Evolutionary conservation across 1,284 basidiomycete genomes (phyloP), one percentile per base, ranked within the genome.

Genomic region (Ganoderma boninense): DNA sequence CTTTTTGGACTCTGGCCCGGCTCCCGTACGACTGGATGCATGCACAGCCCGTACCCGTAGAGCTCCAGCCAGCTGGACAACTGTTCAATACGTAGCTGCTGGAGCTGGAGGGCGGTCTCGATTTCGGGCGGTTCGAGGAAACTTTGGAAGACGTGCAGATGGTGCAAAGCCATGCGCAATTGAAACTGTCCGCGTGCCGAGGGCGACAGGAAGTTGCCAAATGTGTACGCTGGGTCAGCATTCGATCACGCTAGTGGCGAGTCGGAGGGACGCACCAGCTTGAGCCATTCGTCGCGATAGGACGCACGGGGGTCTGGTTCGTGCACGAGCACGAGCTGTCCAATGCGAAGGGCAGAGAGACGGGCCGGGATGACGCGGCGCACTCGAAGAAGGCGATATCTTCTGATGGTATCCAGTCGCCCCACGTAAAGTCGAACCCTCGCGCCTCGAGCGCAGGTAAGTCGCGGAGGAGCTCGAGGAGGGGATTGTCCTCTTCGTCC

Each of bases 381-480:
- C n/a, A n/a, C 44, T 69, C 60, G 0, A 71, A 46, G 23, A 20
- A 26, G 14, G 20, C 10, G 13, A 71, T 38, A 1, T 67, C 52
- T 3, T 18, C 46, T 1, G 18, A 13, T 4, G 59, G 46, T n/a
- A 4, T 1, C 63, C 61, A 65, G 23, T 23, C n/a, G 26, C 23
- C 5, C 1, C 40, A 49, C 29, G 8, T 20, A 7, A 69, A 23
- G 18, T 56, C n/a, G 18, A 67, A 23, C 4, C 71, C 71, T 26
- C 69, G 43, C 11, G 68, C 62, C 29, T 72, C 66, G 11, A 72
- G 66, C 7, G 56, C 23, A 3, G 71, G 68, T 13, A 72, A 52
- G n/a, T 46, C 16, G 3, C 26, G 46, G 7, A 70, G 64, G 23
- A 57, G 38, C 26, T 59, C 42, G 26, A 54, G 42, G 20, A 66